phyloP scores from a whole-genome alignment of 1,139 yeast genomes.

The Lodderomyces orthopsilosis region DNA sequence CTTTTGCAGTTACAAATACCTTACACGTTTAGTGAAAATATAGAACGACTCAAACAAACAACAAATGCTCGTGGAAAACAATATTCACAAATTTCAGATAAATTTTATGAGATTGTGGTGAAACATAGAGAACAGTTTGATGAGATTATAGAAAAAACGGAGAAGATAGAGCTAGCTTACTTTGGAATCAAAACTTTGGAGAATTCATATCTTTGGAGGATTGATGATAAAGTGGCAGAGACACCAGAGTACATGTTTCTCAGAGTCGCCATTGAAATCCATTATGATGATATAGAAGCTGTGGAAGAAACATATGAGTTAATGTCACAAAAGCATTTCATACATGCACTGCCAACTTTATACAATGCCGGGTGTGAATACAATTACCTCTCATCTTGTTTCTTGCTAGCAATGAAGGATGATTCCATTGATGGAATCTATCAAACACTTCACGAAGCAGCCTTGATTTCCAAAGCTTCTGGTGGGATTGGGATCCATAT shows the following conservation, averaged over 20 bases:
- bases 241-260: slow-evolving; percentile 51
- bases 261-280: slow-evolving; percentile 55
- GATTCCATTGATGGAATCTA: slow-evolving; percentile 61
- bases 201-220: slow-evolving; percentile 42
- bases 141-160: slow-evolving; percentile 28
- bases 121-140: slow-evolving; percentile 34
- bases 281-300: slow-evolving; percentile 34
- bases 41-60: slow-evolving; percentile 20
- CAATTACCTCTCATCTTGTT: slow-evolving; percentile 52
- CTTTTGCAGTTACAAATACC: slow-evolving; percentile 30
- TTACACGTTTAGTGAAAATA: slow-evolving; percentile 33
- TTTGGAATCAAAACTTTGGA: slow-evolving; percentile 55
- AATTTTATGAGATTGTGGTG: slow-evolving; percentile 29
- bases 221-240: slow-evolving; percentile 38
- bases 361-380: slow-evolving; percentile 53
- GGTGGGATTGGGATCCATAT: slow-evolving; percentile 62
- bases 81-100: slow-evolving; percentile 22
- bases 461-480: slow-evolving; percentile 55
- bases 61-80: slow-evolving; percentile 16
- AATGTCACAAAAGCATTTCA: slow-evolving; percentile 51
- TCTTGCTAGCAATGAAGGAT: slow-evolving; percentile 54
- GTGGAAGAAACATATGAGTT: slow-evolving; percentile 49
- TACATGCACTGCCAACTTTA: slow-evolving; percentile 56
- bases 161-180: slow-evolving; percentile 45
- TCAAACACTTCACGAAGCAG: slow-evolving; percentile 52